Base-by-base conservation (phyloP, 2,329 filamentous ascomycete genomes). In the Colletotrichum spinosum region DNA sequence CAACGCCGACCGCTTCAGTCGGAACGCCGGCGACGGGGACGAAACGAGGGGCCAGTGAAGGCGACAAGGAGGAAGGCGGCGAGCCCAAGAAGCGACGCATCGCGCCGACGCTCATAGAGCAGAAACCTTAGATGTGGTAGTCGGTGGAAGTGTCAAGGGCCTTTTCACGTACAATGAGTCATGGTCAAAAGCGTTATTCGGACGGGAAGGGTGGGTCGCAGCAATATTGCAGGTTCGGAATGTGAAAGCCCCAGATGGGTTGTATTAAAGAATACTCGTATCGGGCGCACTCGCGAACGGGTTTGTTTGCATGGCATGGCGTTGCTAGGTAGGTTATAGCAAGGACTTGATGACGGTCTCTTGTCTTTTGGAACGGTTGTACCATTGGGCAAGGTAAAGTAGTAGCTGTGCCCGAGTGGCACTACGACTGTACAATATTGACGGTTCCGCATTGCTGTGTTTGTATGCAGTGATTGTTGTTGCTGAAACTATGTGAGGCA, bases 71-170 rank as follows among this genome's bases (percentile, higher is more conserved):
- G 13, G 82, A 86, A 8, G 78, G 76, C 15, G 81, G 82, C 13
- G 81, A 87, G 71, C 82, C 87, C 6, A 93, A 93, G 79, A 90
- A 88, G 78, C 84, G 90, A 70, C 83, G 90, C 53, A 88, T 93
- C 70, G 90, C 90, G 4, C 91, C 90, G 4, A 92, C 89, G 1
- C 82, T 83, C 1, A 81, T 92, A 15, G 75, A 77, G 48, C 46
- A 62, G 38, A 63, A 57, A 49, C 58, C 63, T 35, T 66, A 53
- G 38, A 42, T 37, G 53, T 25, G 35, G 41, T 12, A 25, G 17
- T 37, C 25, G 48, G 35, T n/a, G 10, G 53, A 37, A 44, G 41
- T 53, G 58, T 25, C 34, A 38, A 8, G 52, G 48, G 42, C 10
- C 52, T 11, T 44, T 48, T 54, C 42, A 9, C 50, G 63, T 66